phyloP scores from a whole-genome alignment of 352 stramenopile species.

The Globisporangium nagaii region DNA sequence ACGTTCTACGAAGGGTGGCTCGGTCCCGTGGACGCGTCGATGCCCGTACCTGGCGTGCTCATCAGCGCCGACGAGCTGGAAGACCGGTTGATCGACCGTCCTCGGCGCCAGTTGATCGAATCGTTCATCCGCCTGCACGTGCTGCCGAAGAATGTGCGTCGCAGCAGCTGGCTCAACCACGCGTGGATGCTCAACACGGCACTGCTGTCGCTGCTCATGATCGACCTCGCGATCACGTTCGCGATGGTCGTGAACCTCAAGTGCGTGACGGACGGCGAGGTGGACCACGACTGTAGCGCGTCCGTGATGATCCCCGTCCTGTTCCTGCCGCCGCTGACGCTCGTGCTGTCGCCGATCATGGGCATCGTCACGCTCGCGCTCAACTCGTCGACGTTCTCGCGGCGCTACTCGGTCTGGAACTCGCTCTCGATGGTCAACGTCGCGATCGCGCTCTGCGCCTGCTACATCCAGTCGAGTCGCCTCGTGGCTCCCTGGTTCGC shows the following conservation, averaged over 20 bases:
- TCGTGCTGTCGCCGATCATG: constrained; percentile 68
- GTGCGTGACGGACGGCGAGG: constrained; percentile 66
- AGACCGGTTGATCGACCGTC: constrained; percentile 43
- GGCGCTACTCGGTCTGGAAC: constrained; percentile 76
- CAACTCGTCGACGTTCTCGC: constrained; percentile 61
- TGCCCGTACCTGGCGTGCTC: constrained; percentile 65
- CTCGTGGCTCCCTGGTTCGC: constrained; percentile 82
- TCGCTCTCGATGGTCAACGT: constrained; percentile 75
- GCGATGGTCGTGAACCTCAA: constrained; percentile 77
- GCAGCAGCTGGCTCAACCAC: constrained; percentile 43
- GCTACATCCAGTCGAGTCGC: constrained; percentile 53
- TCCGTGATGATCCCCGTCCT: constrained; percentile 70
- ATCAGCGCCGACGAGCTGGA: constrained; percentile 65
- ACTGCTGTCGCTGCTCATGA: constrained; percentile 59
- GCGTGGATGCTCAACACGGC: constrained; percentile 69
- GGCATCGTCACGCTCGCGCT: constrained; percentile 70
- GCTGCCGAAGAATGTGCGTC: constrained; percentile 50
- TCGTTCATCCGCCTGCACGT: constrained; percentile 45
- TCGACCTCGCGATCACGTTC: constrained; percentile 76
- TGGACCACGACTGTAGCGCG: constrained; percentile 64
- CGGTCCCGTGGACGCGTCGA: constrained; percentile 60
- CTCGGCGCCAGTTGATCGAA: constrained; percentile 28
- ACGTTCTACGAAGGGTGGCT: constrained; percentile 70
- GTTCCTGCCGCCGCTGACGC: constrained; percentile 56
- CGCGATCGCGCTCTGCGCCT: constrained; percentile 56